Evolutionary conservation across 345 rosid genomes (phyloP), one percentile per base, ranked within the genome.

Genomic region (Excoecaria cochinchinensis): DNA sequence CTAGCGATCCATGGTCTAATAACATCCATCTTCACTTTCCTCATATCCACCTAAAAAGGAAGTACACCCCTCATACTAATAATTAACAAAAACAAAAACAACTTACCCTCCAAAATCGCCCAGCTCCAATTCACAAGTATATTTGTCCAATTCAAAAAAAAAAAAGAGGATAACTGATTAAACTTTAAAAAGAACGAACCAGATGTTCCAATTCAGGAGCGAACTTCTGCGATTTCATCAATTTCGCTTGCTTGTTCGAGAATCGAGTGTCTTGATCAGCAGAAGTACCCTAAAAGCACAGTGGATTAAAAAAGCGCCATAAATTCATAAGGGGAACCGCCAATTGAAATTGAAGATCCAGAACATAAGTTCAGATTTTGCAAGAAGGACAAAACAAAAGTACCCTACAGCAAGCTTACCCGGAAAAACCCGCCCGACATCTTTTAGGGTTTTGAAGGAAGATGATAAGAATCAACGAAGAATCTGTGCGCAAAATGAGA

Each of bases 181-280:
- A 52, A 15, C 15, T 13, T 31, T n/a, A 24, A 13, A 40, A 55
- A 79, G 31, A 74, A 81, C 90, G 69, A 40, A 95, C 99, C 90
- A 91, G 86, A 83, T 86, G 85, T 14, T 95, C 99, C 84, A 93
- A 81, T 77, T 93, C 96, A 14, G 97, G 80, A 67, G 97, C 84
- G 55, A 96, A 93, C 86, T 96, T 96, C 89, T 91, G 98, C 74
- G 97, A 86, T 76, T 96, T 96, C 85, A 93, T 39, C 44, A 96
- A 88, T 84, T 90, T 93, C 7, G 97, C 98, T 80, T 96, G 98
- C 89, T 96, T 96, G 91, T 96, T 96, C 42, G 99, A 96, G 83
- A 93, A 96, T 76, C 99, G 87, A 70, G 98, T 93, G 80, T 96
- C 99, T 74, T 96, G 99, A 70, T 96, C 99, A 21, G 97, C 97